phyloP scores from a whole-genome alignment of 805 yeast genomes.

The Pichia manshurica region DNA sequence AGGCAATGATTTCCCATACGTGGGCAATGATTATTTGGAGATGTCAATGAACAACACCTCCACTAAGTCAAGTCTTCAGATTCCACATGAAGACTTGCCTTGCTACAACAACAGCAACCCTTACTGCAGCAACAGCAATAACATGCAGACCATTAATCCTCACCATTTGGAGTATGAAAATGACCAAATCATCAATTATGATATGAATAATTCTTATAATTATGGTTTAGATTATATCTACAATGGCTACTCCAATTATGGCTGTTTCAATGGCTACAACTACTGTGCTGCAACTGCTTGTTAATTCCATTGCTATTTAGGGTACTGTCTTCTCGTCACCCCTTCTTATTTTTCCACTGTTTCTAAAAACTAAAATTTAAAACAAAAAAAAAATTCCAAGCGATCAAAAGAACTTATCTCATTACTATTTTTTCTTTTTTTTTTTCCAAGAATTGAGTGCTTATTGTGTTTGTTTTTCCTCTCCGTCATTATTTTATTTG shows the following conservation, averaged over 20 bases:
- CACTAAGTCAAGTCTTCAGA: neutral
- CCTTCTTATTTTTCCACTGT: too few relatives aligned
- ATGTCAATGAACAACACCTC: neutral
- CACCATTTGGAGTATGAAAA: slow-evolving; percentile 2
- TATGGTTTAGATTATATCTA: neutral
- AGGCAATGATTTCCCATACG: slow-evolving; percentile 3
- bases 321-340: too few relatives aligned
- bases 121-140: neutral
- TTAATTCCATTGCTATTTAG: slow-evolving; percentile 3
- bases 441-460: neutral
- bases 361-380: too few relatives aligned
- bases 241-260: neutral
- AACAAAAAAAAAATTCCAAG: too few relatives aligned
- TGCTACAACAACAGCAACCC: neutral
- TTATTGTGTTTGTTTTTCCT: too few relatives aligned
- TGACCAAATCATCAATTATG: neutral
- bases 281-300: slow-evolving; percentile 23
- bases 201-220: neutral
- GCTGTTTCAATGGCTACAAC: slow-evolving; percentile 1
- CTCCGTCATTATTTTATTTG: too few relatives aligned
- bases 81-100: too few relatives aligned
- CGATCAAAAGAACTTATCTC: too few relatives aligned
- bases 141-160: neutral
- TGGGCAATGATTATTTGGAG: slow-evolving; percentile 3
- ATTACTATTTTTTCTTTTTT: too few relatives aligned